Percentiles rank a stretch among this genome's conserved stretches.
These are phyloP conservation scores for Pichia ethanolica DNA, from an alignment of 805 yeast genomes.

Conservation along the genomic window DNA sequence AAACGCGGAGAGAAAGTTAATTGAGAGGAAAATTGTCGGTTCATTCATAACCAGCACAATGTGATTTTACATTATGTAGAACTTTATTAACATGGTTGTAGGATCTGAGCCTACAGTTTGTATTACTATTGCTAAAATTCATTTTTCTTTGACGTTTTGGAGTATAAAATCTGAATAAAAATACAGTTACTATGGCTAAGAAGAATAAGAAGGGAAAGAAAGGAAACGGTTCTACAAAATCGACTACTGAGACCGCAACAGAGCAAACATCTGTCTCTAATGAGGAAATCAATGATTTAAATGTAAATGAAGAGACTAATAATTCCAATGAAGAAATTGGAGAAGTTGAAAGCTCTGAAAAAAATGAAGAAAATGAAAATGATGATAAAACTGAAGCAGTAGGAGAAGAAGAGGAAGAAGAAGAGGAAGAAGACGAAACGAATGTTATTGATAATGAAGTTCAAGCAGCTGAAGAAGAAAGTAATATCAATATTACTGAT, in stretches of 20 bases:
- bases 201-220: background rate
- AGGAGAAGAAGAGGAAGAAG: too few relatives aligned
- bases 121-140: too few relatives aligned
- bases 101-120: too few relatives aligned
- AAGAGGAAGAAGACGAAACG: too few relatives aligned
- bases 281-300: background rate
- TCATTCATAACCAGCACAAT: too few relatives aligned
- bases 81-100: too few relatives aligned
- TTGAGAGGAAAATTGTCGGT: too few relatives aligned
- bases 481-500: background rate
- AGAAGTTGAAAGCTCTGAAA: background rate
- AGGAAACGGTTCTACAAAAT: background rate
- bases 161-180: too few relatives aligned
- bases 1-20: too few relatives aligned
- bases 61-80: too few relatives aligned
- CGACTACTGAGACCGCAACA: background rate
- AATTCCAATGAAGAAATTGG: background rate
- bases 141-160: too few relatives aligned
- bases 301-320: constrained; percentile 1
- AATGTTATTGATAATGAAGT: background rate
- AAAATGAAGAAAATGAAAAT: background rate
- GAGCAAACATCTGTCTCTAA: background rate
- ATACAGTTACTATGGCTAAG: background rate
- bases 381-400: background rate
- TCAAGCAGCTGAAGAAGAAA: too few relatives aligned